Evolutionary conservation across 148 eudicot genomes (phyloP).

Genomic region (Pouteria glomerata): DNA sequence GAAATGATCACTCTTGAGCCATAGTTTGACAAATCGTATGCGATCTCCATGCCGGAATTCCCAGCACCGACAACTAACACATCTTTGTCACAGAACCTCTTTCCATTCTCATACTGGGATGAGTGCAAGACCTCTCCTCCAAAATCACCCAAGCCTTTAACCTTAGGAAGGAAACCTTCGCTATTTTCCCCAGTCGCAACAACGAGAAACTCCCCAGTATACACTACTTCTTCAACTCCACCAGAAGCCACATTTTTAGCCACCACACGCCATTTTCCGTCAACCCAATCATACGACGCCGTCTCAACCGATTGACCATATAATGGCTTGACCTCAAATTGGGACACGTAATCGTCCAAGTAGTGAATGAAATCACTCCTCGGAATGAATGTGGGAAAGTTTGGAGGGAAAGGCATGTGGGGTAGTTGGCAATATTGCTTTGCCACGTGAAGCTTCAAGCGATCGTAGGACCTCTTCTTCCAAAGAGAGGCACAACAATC

Average conservation of each 20-base stretch:
- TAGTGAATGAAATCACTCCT: slow-evolving; percentile 7
- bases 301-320: slow-evolving; percentile 6
- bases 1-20: slow-evolving; percentile 12
- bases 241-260: background rate
- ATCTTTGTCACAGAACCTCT: background rate
- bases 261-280: slow-evolving; percentile 15
- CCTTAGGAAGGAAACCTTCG: slow-evolving; percentile 15
- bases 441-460: slow-evolving; percentile 27
- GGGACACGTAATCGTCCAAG: slow-evolving; percentile 18
- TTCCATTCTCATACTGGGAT: slow-evolving; percentile 13
- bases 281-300: background rate
- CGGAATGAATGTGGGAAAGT: slow-evolving; percentile 19
- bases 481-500: slow-evolving; percentile 23
- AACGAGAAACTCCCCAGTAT: slow-evolving; percentile 19
- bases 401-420: slow-evolving; percentile 16
- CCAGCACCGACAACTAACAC: slow-evolving; percentile 24
- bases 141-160: slow-evolving; percentile 16
- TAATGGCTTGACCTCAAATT: slow-evolving; percentile 7
- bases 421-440: slow-evolving; percentile 25
- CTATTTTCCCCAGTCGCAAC: slow-evolving; percentile 29
- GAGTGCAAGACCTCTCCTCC: slow-evolving; percentile 19
- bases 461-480: slow-evolving; percentile 24
- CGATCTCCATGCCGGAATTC: slow-evolving; percentile 24
- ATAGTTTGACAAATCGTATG: slow-evolving; percentile 7
- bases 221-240: slow-evolving; percentile 8